Evolutionary conservation across 768 basidiomycete species (phyloP), one percentile per base, ranked within the genome.

Genomic region (Lactarius psammicola): DNA sequence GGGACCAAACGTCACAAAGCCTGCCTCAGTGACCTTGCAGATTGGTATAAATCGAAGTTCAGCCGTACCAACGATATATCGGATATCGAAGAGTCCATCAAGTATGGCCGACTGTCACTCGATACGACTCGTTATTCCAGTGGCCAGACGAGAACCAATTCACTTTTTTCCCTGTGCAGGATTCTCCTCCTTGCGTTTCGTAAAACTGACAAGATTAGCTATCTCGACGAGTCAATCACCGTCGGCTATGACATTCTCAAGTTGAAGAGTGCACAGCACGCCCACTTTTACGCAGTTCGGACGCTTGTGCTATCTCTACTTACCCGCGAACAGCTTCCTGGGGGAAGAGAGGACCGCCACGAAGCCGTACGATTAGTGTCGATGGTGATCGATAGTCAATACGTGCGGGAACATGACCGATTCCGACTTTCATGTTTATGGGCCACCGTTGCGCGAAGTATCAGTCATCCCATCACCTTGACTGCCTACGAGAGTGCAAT

Each of bases 191-290:
- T 40, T 0, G 62, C 62, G 0, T 62, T 56, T n/a, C 3, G 17
- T 2, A 30, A 17, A 10, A 56, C 54, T 9, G 5, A 20, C 2
- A 34, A 17, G 1, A 11, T 15, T 2, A 55, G 38, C 2, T 44
- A 62, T 18, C 61, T 62, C 17, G 20, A 62, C 15, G 61, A 42
- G 15, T 56, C 40, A 4, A 44, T 62, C 28, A 9, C 40, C 8
- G 30, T 34, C 4, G 15, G 31, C 34, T 26, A 15, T 44, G 23
- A 10, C 3, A 7, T 40, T 6, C 62, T 62, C 42, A 2, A 9
- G 17, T 13, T 49, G 46, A 13, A 49, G 11, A 5, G 20, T 11
- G 44, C n/a, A n/a, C 20, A 17, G 6, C 0, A 9, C 10, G 10
- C 2, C 44, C n/a, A 46, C 10, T 0, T 46, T 46, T 3, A n/a